Evolutionary conservation across 2,329 filamentous ascomycete species (phyloP), one percentile per base, ranked within the genome.

Genomic region (Beauveria brongniartii): DNA sequence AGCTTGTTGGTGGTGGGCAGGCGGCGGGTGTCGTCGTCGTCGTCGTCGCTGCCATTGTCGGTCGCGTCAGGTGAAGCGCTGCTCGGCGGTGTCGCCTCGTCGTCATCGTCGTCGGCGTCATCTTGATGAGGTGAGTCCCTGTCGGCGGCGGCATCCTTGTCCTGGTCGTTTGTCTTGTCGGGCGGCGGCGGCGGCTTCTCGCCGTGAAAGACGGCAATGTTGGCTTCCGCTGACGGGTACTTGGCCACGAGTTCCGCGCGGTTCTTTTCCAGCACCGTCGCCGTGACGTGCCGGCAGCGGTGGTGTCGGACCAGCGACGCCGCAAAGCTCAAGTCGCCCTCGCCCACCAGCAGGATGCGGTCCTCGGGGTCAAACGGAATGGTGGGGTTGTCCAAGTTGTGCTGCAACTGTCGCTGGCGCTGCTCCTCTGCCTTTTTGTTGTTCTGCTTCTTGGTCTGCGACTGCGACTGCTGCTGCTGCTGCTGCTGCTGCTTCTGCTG

Each of bases 321-420:
- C 14, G 89, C 83, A 71, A 92, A 93, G 71, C 88, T 91, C 69
- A 94, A 84, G 73, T 95, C 90, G 65, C 85, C 90, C 70, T 94
- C 90, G 68, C 90, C 90, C 56, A 93, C 75, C 3, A 93, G 82
- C 7, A 94, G 83, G 64, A 93, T 91, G 67, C 81, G 77, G 65
- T 92, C 84, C 67, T 82, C 75, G 44, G 82, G 75, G 26, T 79
- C 72, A 73, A 93, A 92, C 18, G 90, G 90, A 24, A 92, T 85
- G 4, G 77, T 82, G 26, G 80, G 84, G 10, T 56, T 43, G 16
- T 69, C 67, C 58, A 74, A 70, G 57, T 71, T 68, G 7, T 65
- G 64, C 48, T 70, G 67, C 40, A 67, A 61, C 54, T 65, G 64
- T 26, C 55, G 46, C 46, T 59, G 51, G 48, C 63, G 55, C 59